These are phyloP conservation scores for Phyllosticta ampelicida DNA, from an alignment of 2,329 filamentous ascomycete genomes.

Conservation along the genomic window DNA sequence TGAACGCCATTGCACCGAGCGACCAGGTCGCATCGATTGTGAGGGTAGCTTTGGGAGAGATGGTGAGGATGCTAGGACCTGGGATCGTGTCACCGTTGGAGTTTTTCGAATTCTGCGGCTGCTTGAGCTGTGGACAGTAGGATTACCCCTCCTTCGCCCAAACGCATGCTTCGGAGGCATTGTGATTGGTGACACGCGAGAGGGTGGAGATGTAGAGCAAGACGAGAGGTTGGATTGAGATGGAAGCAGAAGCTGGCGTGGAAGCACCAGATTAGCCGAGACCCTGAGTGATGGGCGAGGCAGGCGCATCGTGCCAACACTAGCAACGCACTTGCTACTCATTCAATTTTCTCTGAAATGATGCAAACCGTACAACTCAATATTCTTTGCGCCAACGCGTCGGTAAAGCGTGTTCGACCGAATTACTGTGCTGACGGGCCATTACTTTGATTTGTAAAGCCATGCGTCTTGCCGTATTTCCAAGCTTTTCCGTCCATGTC, in stretches of 20 bases:
- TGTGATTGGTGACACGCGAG: no score
- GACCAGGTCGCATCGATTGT: not conserved
- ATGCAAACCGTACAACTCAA: no score
- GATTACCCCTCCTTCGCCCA: not conserved
- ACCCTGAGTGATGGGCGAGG: no score
- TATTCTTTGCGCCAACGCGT: not conserved
- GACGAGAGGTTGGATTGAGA: not conserved
- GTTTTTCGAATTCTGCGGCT: not conserved
- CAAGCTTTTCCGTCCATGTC: conserved; percentile 48
- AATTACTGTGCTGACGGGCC: not conserved
- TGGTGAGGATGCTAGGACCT: not conserved
- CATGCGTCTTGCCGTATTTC: conserved; percentile 47
- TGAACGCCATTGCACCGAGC: conserved; percentile 9
- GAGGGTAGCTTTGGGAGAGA: not conserved
- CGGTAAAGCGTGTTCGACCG: not conserved
- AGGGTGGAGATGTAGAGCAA: not conserved
- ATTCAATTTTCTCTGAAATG: no score
- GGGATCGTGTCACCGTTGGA: not conserved
- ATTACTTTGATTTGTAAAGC: conserved; percentile 16
- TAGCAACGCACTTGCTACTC: no score
- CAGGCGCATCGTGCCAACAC: no score
- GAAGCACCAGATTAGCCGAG: no score
- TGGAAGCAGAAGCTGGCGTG: no score
- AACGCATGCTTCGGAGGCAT: not conserved
- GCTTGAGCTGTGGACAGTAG: not conserved